phyloP scores from a whole-genome alignment of 2,329 filamentous ascomycete genomes.

The Colletotrichum orbiculare region DNA sequence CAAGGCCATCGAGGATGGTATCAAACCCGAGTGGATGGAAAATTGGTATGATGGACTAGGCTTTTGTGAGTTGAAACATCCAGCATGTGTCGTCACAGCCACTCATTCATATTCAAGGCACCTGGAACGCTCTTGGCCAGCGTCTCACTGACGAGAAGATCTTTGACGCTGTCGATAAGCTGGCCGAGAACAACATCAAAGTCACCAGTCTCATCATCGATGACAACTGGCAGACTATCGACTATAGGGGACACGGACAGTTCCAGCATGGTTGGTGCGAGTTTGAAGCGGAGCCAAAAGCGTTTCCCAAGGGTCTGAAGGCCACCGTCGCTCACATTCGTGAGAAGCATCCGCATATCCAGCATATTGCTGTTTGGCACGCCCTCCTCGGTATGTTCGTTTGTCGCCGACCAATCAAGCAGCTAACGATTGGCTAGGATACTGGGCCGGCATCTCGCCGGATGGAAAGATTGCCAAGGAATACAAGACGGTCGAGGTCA shows the following conservation, averaged over 20 bases:
- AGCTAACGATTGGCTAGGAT: constrained; percentile 58
- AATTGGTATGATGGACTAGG: constrained; percentile 93
- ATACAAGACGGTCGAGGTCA: constrained; percentile 79
- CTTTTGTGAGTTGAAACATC: constrained; percentile 71
- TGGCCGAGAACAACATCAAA: constrained; percentile 78
- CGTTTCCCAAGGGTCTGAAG: constrained; percentile 85
- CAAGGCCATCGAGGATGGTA: constrained; percentile 56
- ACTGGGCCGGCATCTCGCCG: constrained; percentile 90
- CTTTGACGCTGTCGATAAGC: constrained; percentile 75
- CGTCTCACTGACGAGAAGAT: constrained; percentile 84
- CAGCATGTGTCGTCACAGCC: background rate
- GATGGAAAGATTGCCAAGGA: constrained; percentile 77
- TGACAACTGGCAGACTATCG: constrained; percentile 93
- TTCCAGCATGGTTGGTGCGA: constrained; percentile 76
- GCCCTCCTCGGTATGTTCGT: constrained; percentile 67
- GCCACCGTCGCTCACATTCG: constrained; percentile 77
- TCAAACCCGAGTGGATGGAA: constrained; percentile 77
- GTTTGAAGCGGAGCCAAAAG: constrained; percentile 85
- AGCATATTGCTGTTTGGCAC: constrained; percentile 94
- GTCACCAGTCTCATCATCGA: constrained; percentile 93
- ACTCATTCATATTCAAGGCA: constrained; percentile 59
- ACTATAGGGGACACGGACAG: constrained; percentile 60
- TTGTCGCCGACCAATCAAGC: constrained; percentile 28
- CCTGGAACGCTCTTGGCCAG: constrained; percentile 94
- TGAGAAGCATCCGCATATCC: constrained; percentile 74